Evolutionary conservation across 257 asterid species (phyloP), one percentile per base, ranked within the genome.

Genomic region (Rehmannia glutinosa): DNA sequence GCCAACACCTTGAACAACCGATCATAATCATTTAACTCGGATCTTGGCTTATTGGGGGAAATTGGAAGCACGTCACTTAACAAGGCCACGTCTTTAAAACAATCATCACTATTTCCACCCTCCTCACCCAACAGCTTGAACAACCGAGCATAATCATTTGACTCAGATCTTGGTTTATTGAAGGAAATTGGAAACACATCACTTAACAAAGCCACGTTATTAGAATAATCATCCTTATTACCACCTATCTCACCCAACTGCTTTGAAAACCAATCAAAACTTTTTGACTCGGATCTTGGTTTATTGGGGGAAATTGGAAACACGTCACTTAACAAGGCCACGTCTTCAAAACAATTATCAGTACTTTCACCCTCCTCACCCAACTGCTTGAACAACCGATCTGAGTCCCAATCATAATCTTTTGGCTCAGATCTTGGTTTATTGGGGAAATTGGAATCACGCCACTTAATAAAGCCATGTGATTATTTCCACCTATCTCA

Each of bases 1-100:
- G n/a, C n/a, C n/a, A n/a, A n/a, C n/a, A n/a, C n/a, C 63, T 71
- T 75, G 28, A 84, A 63, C 67, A 88, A 62, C 95, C 95, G 87
- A 42, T 77, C 70, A 21, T 42, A 78, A 28, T 83, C 89, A 33
- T 33, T 33, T 8, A 33, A 33, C 38, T 33, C 38, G 8, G 8
- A 33, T 33, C 38, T 33, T 33, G 38, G 38, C 8, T 33, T 33
- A 33, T 3, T 8, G 5, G 38, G 38, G 38, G 38, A 33, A 33
- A 33, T 33, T 33, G 38, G 38, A 33, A 4, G 8, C 38, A 33
- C 3, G 38, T 33, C 8, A 33, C 8, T 3, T 33, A 33, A 33
- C 38, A 33, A 33, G 8, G 38, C 38, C 38, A 33, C 38, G 8
- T 33, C 38, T 33, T 33, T 8, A 33, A 6, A 33, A 33, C 38